Conservation (phyloP, 305 asterid species). For the Stenogyne calaminthoides region DNA sequence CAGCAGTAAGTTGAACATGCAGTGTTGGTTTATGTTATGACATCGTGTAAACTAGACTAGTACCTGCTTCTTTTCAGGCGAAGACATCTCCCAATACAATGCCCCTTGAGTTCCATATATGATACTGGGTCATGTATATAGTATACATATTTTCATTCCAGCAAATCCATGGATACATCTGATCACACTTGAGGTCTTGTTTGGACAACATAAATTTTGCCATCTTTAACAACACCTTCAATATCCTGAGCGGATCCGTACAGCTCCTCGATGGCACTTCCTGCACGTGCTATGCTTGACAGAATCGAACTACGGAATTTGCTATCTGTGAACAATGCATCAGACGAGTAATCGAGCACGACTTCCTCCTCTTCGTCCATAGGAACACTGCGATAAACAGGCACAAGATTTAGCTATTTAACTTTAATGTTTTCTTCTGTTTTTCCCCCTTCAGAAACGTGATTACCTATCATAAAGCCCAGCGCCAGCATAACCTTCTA, state of each 20-base stretch:
- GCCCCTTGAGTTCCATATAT: constrained; percentile 5
- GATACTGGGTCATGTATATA: background rate
- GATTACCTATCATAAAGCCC: constrained; percentile 95
- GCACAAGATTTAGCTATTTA: constrained; percentile 1
- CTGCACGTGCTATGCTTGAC: constrained; percentile 79
- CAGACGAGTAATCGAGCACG: constrained; percentile 82
- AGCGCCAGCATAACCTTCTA: constrained; percentile 99
- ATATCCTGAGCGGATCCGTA: constrained; percentile 95
- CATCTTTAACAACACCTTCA: constrained; percentile 95
- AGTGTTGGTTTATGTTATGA: background rate
- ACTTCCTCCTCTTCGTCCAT: constrained; percentile 94
- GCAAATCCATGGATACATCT: background rate
- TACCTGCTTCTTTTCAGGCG: constrained; percentile 12
- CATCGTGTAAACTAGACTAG: background rate
- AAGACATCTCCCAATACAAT: background rate
- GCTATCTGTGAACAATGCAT: constrained; percentile 58
- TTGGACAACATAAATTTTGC: constrained; percentile 91
- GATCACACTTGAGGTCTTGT: constrained; percentile 96
- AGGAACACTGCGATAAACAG: constrained; percentile 71
- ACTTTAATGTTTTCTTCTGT: background rate
- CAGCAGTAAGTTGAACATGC: background rate
- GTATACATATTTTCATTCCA: background rate
- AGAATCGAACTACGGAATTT: constrained; percentile 72
- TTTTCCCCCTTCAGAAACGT: background rate
- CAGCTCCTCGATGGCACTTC: constrained; percentile 80